Evolutionary conservation across 2,329 filamentous ascomycete genomes (phyloP).

Genomic region (Diaporthe citriasiana): DNA sequence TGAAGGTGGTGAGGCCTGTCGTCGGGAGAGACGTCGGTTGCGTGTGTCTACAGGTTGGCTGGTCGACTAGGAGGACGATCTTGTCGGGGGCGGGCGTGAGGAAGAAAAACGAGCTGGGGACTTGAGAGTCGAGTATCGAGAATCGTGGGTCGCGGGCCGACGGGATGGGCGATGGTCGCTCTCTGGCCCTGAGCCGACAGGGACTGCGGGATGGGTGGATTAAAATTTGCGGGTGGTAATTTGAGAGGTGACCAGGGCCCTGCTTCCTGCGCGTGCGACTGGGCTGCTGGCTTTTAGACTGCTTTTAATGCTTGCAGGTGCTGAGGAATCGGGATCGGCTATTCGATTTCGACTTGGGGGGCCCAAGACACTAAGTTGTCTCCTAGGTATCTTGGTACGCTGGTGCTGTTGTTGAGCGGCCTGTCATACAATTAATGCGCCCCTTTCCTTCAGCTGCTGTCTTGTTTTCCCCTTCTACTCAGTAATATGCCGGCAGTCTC

Average conservation of each 20-base stretch:
- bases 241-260: slow-evolving; percentile 28
- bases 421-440: slow-evolving; percentile 11
- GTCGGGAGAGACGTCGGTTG: neutral
- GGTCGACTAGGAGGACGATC: neutral
- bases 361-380: neutral
- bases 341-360: neutral
- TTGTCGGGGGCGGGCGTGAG: slow-evolving; percentile 1
- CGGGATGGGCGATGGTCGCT: neutral
- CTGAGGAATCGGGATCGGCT: slow-evolving; percentile 19
- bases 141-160: slow-evolving; percentile 19
- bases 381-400: neutral
- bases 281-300: slow-evolving; percentile 1
- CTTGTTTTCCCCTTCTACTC: neutral
- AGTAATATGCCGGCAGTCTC: slow-evolving; percentile 11
- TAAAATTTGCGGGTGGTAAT: slow-evolving; percentile 32
- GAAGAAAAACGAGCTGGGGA: slow-evolving; percentile 7
- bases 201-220: slow-evolving; percentile 31
- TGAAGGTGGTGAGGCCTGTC: neutral
- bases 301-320: slow-evolving; percentile 1
- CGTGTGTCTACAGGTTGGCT: neutral
- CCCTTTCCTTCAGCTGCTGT: slow-evolving; percentile 4
- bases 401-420: neutral
- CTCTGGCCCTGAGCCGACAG: neutral
- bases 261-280: slow-evolving; percentile 2
- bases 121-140: neutral